phyloP scores from a whole-genome alignment of 2,329 filamentous ascomycete genomes.

The Setomelanomma holmii region DNA sequence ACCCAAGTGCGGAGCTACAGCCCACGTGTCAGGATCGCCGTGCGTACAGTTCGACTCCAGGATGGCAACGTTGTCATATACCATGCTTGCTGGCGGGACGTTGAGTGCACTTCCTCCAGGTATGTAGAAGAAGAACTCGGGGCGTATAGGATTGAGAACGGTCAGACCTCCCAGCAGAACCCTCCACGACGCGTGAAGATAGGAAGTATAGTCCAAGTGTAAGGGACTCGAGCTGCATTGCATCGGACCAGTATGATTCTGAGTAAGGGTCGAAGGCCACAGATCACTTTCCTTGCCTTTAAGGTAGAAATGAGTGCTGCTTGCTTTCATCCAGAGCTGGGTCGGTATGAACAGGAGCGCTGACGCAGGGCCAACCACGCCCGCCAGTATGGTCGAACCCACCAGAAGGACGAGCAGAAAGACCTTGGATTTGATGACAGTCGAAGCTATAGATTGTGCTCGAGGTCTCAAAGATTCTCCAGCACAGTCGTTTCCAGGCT shows the following conservation, averaged over 20 bases:
- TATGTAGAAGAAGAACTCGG: background rate
- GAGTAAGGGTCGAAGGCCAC: background rate
- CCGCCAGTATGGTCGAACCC: background rate
- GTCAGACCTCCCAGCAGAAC: background rate
- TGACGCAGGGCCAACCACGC: slow-evolving; percentile 5
- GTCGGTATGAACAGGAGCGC: slow-evolving; percentile 5
- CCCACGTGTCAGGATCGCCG: slow-evolving; percentile 1
- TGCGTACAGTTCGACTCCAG: background rate
- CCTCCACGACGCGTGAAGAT: slow-evolving; percentile 2
- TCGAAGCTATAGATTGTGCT: too few species aligned
- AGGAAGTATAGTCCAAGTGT: background rate
- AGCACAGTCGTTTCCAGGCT: too few species aligned
- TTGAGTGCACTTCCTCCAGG: background rate
- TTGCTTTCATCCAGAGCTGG: background rate
- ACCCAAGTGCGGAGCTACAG: background rate
- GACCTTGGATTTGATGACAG: background rate
- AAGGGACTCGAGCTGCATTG: background rate
- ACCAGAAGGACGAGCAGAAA: slow-evolving; percentile 1
- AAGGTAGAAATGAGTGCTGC: slow-evolving; percentile 5
- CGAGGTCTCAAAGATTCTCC: background rate
- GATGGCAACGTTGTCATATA: background rate
- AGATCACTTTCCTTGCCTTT: background rate
- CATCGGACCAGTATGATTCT: slow-evolving; percentile 1
- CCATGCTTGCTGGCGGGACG: background rate
- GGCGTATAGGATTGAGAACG: background rate